Base-by-base conservation (phyloP, 2,329 filamentous ascomycete species). In the Rachicladosporium sp. region DNA sequence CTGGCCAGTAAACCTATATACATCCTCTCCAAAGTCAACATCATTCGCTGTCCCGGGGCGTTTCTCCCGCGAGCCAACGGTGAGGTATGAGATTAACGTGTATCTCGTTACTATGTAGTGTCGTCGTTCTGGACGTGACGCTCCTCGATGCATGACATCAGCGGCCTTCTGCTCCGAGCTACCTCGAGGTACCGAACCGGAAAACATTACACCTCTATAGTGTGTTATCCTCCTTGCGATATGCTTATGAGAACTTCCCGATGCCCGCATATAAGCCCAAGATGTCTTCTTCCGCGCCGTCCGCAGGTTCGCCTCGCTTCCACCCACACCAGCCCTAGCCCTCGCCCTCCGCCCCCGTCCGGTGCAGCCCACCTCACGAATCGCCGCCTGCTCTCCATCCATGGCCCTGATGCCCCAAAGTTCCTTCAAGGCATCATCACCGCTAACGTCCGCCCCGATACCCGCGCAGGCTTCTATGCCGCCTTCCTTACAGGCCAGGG, bases 361-460 rank as follows among this genome's bases (percentile, higher is more conserved):
- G 70, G 70, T 39, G 66, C 68, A 50, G 62, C 69, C 7, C 53
- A 54, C 10, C 74, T 96, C 46, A 64, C 74, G n/a, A 80, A 80
- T 48, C 82, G 91, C 36, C 76, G 78, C 38, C 71, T 96, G 33
- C 78, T 98, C 49, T 80, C 80, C 31, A 67, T 96, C 46, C 74
- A 78, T 10, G 91, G 91, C 2, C 70, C 70, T 3, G 89, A 95
- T 53, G 78, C 86, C 27, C 73, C 81, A 35, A 80, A 81, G 50
- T 96, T 88, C 61, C 73, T 98, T 2, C 87, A 96, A 59, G 88
- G 89, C 39, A 75, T 93, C 41, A 74, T 91, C 47, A 94, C 89
- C 1, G 75, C 80, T 46, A 81, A 79, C 46, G 73, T 86, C 46
- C 60, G 74, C 38, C 62, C 71, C 0, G 46, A 63, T 2, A 60